Evolutionary conservation across 208 protist genomes (phyloP).

Genomic region (Acanthamoeba triangularis): DNA sequence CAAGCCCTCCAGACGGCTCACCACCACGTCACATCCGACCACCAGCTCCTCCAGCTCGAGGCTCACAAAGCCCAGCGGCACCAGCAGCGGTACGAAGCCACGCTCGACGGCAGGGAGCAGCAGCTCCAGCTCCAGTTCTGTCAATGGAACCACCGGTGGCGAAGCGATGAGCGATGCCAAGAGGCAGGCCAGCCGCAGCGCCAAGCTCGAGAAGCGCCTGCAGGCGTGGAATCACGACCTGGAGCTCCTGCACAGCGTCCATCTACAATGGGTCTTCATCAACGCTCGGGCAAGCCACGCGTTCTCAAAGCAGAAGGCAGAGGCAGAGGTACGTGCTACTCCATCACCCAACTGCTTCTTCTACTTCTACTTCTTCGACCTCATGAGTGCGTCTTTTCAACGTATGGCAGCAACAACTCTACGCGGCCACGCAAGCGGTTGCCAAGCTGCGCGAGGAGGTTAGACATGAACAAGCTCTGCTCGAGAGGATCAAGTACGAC

Average conservation of each 20-base stretch:
- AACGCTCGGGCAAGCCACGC: not conserved
- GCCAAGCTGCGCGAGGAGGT: slow-evolving; percentile 37
- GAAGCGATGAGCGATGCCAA: not conserved
- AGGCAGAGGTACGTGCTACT: slow-evolving; percentile 3
- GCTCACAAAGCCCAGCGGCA: not conserved
- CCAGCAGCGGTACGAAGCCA: not conserved
- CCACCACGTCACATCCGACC: not conserved
- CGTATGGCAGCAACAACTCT: not conserved
- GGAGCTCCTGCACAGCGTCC: not conserved
- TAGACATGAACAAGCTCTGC: not conserved
- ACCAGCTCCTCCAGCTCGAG: not conserved
- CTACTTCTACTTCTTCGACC: not conserved
- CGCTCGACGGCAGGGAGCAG: not conserved
- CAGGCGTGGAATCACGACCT: slow-evolving; percentile 4
- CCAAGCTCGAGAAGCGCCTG: not conserved
- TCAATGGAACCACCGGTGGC: not conserved
- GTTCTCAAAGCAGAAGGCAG: not conserved
- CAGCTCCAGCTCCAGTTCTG: not conserved
- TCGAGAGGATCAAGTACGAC: not conserved
- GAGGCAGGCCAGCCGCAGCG: slow-evolving; percentile 20
- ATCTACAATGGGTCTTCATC: not conserved
- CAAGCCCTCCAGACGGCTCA: not conserved
- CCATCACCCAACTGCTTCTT: not conserved
- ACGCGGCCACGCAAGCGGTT: slow-evolving; percentile 3
- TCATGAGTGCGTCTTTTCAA: not conserved